These are phyloP conservation scores for Coemansia umbellata DNA, from an alignment of 192 early-diverging fungal genomes.

Conservation along the genomic window DNA sequence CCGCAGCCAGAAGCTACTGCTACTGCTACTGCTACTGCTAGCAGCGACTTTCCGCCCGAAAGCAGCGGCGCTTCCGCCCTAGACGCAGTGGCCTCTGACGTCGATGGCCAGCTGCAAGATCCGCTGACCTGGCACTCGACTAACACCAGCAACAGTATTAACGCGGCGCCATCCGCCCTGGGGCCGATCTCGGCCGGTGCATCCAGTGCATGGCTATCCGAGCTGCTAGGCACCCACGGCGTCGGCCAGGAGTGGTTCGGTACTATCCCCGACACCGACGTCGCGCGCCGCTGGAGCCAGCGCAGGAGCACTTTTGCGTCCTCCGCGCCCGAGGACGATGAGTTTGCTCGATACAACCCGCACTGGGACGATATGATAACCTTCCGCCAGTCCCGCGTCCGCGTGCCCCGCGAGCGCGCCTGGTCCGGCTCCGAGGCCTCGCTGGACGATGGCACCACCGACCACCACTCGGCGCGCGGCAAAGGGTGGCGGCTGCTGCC, in stretches of 20 bases:
- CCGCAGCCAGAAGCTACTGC: not conserved
- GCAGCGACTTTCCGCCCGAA: too few species aligned
- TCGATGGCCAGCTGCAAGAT: conserved; percentile 2
- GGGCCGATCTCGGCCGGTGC: not conserved
- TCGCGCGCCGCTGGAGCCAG: conserved; percentile 19
- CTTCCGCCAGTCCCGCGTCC: conserved; percentile 46
- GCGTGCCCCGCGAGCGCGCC: conserved; percentile 41
- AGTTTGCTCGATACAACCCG: conserved; percentile 35
- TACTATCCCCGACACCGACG: conserved; percentile 1
- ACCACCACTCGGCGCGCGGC: not conserved
- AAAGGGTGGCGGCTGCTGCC: conserved; percentile 36
- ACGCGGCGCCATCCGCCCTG: not conserved
- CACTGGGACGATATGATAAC: conserved; percentile 59
- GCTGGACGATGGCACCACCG: not conserved
- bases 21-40: too few species aligned
- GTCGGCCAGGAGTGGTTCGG: conserved; percentile 29
- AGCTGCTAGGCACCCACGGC: conserved; percentile 26
- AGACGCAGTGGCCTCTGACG: not conserved
- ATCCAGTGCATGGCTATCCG: conserved; percentile 26
- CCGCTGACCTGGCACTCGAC: conserved; percentile 38
- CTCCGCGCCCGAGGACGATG: conserved; percentile 25
- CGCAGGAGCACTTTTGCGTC: conserved; percentile 30
- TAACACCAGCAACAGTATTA: not conserved
- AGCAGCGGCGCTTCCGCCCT: not conserved
- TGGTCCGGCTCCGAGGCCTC: conserved; percentile 44